Evolutionary conservation across 352 stramenopile genomes (phyloP).

Genomic region (Pythium aristosporum): DNA sequence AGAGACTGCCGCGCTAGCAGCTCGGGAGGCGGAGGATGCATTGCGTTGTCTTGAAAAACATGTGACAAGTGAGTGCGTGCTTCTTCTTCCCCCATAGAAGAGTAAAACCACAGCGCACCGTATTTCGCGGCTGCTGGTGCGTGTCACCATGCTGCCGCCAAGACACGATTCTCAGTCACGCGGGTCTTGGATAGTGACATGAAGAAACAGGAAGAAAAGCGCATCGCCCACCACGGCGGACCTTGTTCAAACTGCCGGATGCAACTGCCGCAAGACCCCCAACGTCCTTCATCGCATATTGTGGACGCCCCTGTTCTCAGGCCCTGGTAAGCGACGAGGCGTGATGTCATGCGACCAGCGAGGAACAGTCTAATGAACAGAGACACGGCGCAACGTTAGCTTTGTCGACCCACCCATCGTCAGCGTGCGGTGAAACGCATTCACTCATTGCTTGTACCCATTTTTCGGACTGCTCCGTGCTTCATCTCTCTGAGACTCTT

Average conservation of each 20-base stretch:
- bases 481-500: too few relatives aligned
- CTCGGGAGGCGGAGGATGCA: neutral
- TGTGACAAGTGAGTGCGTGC: neutral
- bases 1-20: neutral
- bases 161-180: neutral
- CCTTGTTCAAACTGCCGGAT: constrained; percentile 5
- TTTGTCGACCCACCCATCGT: constrained; percentile 1
- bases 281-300: neutral
- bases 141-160: constrained; percentile 4
- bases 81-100: too few relatives aligned
- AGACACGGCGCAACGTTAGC: neutral
- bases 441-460: too few relatives aligned
- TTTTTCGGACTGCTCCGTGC: too few relatives aligned
- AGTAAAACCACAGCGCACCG: constrained; percentile 1
- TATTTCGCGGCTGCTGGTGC: neutral
- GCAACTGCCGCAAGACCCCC: constrained; percentile 1
- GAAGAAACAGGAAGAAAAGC: neutral
- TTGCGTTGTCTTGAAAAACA: neutral
- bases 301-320: neutral
- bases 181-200: neutral
- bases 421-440: constrained; percentile 2
- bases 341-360: constrained; percentile 5
- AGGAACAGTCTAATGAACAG: constrained; percentile 4
- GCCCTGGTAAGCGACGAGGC: neutral
- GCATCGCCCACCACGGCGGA: neutral